Base-by-base conservation (phyloP, 257 asterid species). In the Linaria vulgaris region DNA sequence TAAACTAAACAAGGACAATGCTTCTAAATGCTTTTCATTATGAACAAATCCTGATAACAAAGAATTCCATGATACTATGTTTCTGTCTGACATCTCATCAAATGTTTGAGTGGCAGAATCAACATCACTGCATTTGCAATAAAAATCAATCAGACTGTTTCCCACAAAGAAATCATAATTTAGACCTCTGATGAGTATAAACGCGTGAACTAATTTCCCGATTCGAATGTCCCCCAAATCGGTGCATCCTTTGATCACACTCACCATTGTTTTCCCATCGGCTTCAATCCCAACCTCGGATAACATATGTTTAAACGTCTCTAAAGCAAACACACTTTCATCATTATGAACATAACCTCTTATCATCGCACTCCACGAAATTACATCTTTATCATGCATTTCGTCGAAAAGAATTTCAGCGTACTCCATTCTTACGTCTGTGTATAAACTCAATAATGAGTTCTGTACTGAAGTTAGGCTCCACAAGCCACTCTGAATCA, bases 351-450 rank as follows among this genome's bases (percentile, higher is more conserved):
- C 78, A 62, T 86, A 78, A 67, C 87, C 85, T 56, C 79, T 74
- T 60, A 86, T 82, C 77, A 91, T 82, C 73, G 80, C 85, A 68
- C 91, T 86, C 96, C 96, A 91, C 39, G 92, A 78, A 58, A 91
- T 82, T 16, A 86, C 88, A 52, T 91, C 96, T 84, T 80, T 84
- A 39, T 77, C 84, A 68, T 53, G 17, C 76, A 84, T 82, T 74
- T 91, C 98, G 54, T 74, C 81, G 13, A 91, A 91, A 50, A 91
- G 83, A 22, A 61, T 84, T 56, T 72, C 79, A 1, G 96, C 95
- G 74, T 63, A 72, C 45, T 74, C 78, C 82, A 86, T 81, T 31
- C 73, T 56, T 2, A 82, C 45, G 50, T 81, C 86, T 47, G 89
- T 72, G 51, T 88, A 91, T 76, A 85, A 59, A 39, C 73, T 67